These are phyloP conservation scores for Linnemannia hyalina DNA, from an alignment of 192 early-diverging fungal species.

Conservation along the genomic window DNA sequence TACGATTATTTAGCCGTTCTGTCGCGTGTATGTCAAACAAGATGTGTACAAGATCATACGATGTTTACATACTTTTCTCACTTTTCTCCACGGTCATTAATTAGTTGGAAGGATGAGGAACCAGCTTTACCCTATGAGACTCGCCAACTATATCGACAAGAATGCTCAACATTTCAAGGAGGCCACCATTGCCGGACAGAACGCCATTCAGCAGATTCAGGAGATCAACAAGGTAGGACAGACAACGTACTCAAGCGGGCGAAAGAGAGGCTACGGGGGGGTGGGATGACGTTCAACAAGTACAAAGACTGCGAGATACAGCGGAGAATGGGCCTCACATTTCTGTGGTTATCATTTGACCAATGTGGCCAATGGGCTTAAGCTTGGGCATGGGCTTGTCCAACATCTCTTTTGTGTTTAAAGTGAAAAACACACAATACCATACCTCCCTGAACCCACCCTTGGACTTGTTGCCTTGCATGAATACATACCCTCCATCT, in stretches of 20 bases:
- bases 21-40: background rate
- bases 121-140: slow-evolving; percentile 43
- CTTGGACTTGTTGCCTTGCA: no score
- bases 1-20: background rate
- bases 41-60: background rate
- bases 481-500: background rate
- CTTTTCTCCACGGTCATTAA: background rate
- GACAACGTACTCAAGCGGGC: background rate
- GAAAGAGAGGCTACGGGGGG: background rate
- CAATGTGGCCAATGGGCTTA: background rate
- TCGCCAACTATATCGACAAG: slow-evolving; percentile 49
- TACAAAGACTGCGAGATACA: background rate
- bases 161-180: slow-evolving; percentile 32
- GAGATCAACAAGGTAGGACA: slow-evolving; percentile 33
- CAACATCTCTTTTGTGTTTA: background rate
- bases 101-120: slow-evolving; percentile 57
- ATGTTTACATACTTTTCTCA: background rate
- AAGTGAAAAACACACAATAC: background rate
- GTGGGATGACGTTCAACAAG: background rate
- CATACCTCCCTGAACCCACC: background rate
- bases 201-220: slow-evolving; percentile 35
- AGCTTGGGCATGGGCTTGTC: background rate
- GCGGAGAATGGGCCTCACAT: background rate
- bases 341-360: background rate
- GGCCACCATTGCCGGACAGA: slow-evolving; percentile 34